Conservation (phyloP, 345 rosid species). For the Heritiera littoralis region DNA sequence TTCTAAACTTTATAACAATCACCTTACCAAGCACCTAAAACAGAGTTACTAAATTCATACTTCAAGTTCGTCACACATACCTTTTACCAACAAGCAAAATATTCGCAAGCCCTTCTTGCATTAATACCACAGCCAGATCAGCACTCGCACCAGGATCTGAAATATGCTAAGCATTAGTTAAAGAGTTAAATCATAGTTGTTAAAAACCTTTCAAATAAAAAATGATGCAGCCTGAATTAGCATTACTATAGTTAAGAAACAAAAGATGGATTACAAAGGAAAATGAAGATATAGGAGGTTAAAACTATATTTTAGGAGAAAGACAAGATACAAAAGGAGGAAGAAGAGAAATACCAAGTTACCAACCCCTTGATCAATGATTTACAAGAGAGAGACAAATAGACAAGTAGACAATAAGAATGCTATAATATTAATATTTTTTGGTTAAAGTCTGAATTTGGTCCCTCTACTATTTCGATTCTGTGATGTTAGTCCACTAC, state of each 20-base stretch:
- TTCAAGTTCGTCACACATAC: constrained; percentile 35
- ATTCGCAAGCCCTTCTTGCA: constrained; percentile 98
- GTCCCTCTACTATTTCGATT: not conserved
- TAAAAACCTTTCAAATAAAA: not conserved
- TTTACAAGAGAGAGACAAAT: not conserved
- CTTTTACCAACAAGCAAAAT: constrained; percentile 88
- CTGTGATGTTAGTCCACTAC: not conserved
- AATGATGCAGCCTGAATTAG: not conserved
- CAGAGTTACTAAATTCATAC: not conserved
- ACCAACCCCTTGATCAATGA: too few relatives aligned
- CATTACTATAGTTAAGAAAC: not conserved
- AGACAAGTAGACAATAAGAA: not conserved
- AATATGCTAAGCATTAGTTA: constrained; percentile 16
- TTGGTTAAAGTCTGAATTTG: not conserved
- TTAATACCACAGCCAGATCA: constrained; percentile 81
- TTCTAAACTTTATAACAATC: not conserved
- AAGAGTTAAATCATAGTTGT: not conserved
- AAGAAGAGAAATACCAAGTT: not conserved
- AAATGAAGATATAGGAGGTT: not conserved
- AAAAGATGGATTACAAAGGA: not conserved
- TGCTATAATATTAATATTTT: not conserved
- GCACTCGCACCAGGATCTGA: constrained; percentile 95
- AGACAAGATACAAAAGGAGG: not conserved
- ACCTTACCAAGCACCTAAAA: not conserved
- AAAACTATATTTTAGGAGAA: not conserved